Evolutionary conservation across 2,329 filamentous ascomycete species (phyloP), one percentile per base, ranked within the genome.

Genomic region (Trichoderma simmonsii): DNA sequence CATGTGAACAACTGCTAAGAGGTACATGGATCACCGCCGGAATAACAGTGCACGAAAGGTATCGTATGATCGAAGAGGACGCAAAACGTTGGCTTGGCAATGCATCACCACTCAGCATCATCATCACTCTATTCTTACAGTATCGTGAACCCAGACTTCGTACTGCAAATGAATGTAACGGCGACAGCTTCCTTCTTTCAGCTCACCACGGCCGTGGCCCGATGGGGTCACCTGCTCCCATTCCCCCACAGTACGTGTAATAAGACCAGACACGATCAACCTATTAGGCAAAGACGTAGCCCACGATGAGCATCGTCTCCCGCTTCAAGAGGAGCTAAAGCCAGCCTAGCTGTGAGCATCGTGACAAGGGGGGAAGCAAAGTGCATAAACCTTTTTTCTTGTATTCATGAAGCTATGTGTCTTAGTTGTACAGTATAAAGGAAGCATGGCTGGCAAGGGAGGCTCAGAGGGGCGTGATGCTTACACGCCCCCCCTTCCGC

Each of bases 201-300:
- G 64, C 64, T 67, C 51, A 59, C 64, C 51, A 59, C 51, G 51
- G 18, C 64, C 64, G 51, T 67, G 64, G 64, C 43, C 21, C 64
- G 64, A 67, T 67, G 64, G 39, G 64, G 64, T 67, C 64, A 67
- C 21, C 64, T 67, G 64, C 51, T 59, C 51, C 15, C 28, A 21
- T 48, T 39, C 32, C 64, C 32, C 64, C 51, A 48, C 62, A 48
- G 34, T 51, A 30, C 24, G n/a, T 32, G 21, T 32, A 32, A 24
- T 51, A 18, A 34, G 24, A 54, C 8, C 8, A 54, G 12, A 32
- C 43, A 51, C 62, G 43, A 60, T 43, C 26, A 65, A 24, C 43
- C 24, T 15, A 21, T 28, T 51, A 21, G 30, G 28, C 18, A 51
- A 54, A 34, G 28, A 51, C 30, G 62, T 6, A 14, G n/a, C 48